Conservation (phyloP, 1,284 basidiomycete genomes). For the Ustilago curta region DNA sequence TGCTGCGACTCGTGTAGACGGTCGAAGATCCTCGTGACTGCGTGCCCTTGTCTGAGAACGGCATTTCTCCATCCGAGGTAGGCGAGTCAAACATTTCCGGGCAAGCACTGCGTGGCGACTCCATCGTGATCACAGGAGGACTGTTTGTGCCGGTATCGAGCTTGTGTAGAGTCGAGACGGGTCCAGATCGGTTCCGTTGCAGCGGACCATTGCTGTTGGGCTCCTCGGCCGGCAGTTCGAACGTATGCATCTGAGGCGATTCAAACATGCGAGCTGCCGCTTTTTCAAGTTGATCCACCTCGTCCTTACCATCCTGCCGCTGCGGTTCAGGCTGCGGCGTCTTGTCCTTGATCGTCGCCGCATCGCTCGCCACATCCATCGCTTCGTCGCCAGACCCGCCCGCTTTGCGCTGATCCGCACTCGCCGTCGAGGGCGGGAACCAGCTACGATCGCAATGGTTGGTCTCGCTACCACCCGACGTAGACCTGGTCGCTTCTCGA, state of each 20-base stretch:
- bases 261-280: constrained; percentile 36
- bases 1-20: constrained; percentile 14
- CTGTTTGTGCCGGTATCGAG: neutral
- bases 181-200: constrained; percentile 33
- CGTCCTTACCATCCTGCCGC: neutral
- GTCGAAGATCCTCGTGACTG: constrained; percentile 4
- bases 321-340: constrained; percentile 11
- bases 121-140: constrained; percentile 27
- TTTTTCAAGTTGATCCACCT: constrained; percentile 13
- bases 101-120: constrained; percentile 22
- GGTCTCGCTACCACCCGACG: constrained; percentile 24
- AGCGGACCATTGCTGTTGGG: constrained; percentile 34
- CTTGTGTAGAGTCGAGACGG: constrained; percentile 30
- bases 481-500: constrained; percentile 25
- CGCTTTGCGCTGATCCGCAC: constrained; percentile 11
- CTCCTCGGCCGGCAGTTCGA: constrained; percentile 30
- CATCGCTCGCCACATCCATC: constrained; percentile 1
- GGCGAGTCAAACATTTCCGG: constrained; percentile 30
- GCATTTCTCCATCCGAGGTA: constrained; percentile 5
- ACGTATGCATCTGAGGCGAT: constrained; percentile 40
- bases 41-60: neutral
- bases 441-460: constrained; percentile 29
- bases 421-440: constrained; percentile 28
- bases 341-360: constrained; percentile 34
- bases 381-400: neutral